Base-by-base conservation (phyloP, 208 protist genomes). In the Zelonia costaricensis region DNA sequence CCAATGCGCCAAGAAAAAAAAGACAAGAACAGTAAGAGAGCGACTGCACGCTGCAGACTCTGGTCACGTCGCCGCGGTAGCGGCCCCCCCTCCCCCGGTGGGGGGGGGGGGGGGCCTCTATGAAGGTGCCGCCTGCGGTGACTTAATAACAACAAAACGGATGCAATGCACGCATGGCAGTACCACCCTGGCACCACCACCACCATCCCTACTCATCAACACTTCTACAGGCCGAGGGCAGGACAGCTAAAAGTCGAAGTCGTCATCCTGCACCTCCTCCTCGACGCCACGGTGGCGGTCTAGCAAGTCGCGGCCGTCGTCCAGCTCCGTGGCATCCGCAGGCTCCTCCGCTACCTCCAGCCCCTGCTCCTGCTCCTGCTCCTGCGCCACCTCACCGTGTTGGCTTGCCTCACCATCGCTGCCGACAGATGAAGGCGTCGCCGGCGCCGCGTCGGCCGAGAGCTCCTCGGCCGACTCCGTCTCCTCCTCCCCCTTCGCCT, bases 241-340 rank as follows among this genome's bases (percentile, higher is more conserved):
- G n/a, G n/a, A 42, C 15, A 9, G 36, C 43, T 69, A 74, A 63
- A 74, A 74, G 40, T 74, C 68, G 38, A 74, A 74, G 30, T 74
- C 68, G 20, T 66, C 53, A 13, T 66, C 68, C 27, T 69, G 53
- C 39, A 74, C 38, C 27, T 22, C 52, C 9, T 61, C 66, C 44
- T 54, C 57, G 4, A 60, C 66, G 23, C 65, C 65, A 23, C 55
- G 56, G 25, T 48, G 53, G 16, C 65, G 53, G 30, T 71, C 56
- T 5, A 63, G 31, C 42, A 71, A 33, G 42, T 71, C 65, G 15
- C 46, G 46, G 23, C 48, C 49, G 56, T 59, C 56, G 31, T 56
- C 54, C 48, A 47, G 22, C 47, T 16, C 22, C 33, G 30, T 36
- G 6, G 8, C 6, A 28, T 43, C 3, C 13, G 9, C 51, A 15